Evolutionary conservation across 176 grass and related monocot genomes (phyloP), one percentile per base, ranked within the genome.

Genomic region (Poa pratensis): DNA sequence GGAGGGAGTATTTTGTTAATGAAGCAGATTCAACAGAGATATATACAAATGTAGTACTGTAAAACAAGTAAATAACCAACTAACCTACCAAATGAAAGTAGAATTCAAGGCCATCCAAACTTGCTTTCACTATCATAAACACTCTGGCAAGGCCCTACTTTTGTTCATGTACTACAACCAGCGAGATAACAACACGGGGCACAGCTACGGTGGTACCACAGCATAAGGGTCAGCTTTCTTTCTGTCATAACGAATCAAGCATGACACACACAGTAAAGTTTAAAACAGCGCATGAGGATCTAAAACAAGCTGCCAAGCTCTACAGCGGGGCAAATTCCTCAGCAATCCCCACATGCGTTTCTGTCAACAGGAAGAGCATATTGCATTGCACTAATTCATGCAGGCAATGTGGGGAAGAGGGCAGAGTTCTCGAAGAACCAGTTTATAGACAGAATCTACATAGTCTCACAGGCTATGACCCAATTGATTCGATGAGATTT

Each of bases 71-170:
- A 90, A 79, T 77, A 76, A 70, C 40, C 28, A 80, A 32, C 28
- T 9, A 69, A 80, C 51, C 17, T 75, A 55, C 49, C 46, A 45
- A 68, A 79, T 37, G 77, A 83, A 90, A 80, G 80, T 80, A 83
- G 70, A 61, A 83, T 69, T 80, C 76, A 81, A 87, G 89, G 27
- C 69, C 81, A 87, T 77, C 76, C 76, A 84, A 81, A 87, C 61
- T 76, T 84, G 48, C 50, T 90, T 87, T 91, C 69, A 86, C 81
- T 80, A 32, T 84, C 85, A 84, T 76, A 80, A 80, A 82, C 81
- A 84, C 80, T 45, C 69, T 87, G 69, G 76, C 75, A 84, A 80
- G 24, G 79, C 69, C 76, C 60, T 80, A 87, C 75, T 87, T 87
- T 80, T 87, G 81, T 80, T 62, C 52, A 61, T 40, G 42, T 51